phyloP scores from a whole-genome alignment of 306 rosid species.

The Neltuma alba region DNA sequence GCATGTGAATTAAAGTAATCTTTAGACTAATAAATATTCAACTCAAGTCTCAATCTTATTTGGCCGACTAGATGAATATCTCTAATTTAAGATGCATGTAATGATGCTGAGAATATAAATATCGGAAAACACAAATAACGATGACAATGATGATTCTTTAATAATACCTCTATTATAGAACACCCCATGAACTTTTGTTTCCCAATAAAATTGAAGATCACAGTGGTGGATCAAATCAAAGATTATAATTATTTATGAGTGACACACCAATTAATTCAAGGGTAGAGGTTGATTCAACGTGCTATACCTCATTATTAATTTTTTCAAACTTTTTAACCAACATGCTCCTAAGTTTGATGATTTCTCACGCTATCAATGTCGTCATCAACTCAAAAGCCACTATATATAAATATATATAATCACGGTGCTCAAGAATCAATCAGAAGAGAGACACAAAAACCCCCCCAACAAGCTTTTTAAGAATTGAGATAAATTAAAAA shows the following conservation, averaged over 20 bases:
- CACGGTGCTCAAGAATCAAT: conserved; percentile 47
- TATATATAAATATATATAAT: conserved; percentile 23
- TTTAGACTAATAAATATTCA: neutral
- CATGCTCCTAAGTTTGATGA: conserved; percentile 29
- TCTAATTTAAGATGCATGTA: neutral
- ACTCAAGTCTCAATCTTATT: neutral
- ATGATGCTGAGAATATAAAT: conserved; percentile 1
- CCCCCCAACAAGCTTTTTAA: conserved; percentile 23
- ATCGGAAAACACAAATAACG: neutral
- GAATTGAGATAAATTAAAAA: neutral
- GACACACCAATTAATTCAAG: conserved; percentile 20
- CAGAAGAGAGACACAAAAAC: conserved; percentile 37
- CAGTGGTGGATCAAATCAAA: neutral
- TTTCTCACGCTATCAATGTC: conserved; percentile 53
- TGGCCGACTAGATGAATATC: neutral
- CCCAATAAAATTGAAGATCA: conserved; percentile 12
- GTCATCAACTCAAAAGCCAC: conserved; percentile 44
- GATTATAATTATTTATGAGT: neutral
- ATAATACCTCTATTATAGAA: neutral
- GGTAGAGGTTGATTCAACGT: conserved; percentile 32
- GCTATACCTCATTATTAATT: conserved; percentile 5
- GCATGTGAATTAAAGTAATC: neutral
- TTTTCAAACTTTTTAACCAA: conserved; percentile 8
- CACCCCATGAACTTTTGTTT: neutral
- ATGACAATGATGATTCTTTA: conserved; percentile 24